These are phyloP conservation scores for Ogataea nonfermentans DNA, from an alignment of 805 yeast genomes.

Conservation along the genomic window DNA sequence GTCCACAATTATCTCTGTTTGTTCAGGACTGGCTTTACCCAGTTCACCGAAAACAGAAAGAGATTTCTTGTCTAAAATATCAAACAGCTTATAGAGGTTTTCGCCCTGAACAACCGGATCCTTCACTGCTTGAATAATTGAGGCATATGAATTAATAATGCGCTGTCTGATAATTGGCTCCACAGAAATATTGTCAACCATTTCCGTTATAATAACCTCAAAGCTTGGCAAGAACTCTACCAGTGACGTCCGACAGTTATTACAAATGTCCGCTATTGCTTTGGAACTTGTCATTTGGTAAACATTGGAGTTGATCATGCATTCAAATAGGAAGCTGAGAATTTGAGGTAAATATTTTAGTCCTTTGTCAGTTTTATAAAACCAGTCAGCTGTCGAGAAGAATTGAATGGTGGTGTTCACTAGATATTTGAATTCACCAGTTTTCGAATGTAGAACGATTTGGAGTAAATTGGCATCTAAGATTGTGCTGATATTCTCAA, in stretches of 20 bases:
- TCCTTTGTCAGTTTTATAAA: slow-evolving; percentile 50
- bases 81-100: slow-evolving; percentile 25
- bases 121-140: slow-evolving; percentile 54
- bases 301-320: slow-evolving; percentile 30
- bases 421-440: slow-evolving; percentile 28
- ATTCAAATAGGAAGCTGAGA: slow-evolving; percentile 45
- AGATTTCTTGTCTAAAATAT: slow-evolving; percentile 23
- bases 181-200: slow-evolving; percentile 41
- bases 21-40: slow-evolving; percentile 12
- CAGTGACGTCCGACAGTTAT: slow-evolving; percentile 47
- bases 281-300: slow-evolving; percentile 44
- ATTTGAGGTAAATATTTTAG: slow-evolving; percentile 45
- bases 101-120: slow-evolving; percentile 45
- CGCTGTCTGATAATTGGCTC: slow-evolving; percentile 54
- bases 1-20: slow-evolving; percentile 35
- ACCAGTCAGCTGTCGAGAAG: slow-evolving; percentile 59
- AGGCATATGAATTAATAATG: slow-evolving; percentile 59
- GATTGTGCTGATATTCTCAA: slow-evolving; percentile 24
- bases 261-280: slow-evolving; percentile 59
- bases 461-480: slow-evolving; percentile 33
- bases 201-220: slow-evolving; percentile 45
- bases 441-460: slow-evolving; percentile 14
- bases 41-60: slow-evolving; percentile 14
- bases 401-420: slow-evolving; percentile 53
- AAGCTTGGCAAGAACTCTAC: slow-evolving; percentile 45